Conservation (phyloP, 2,329 filamentous ascomycete species). For the Penicillium sp. region DNA sequence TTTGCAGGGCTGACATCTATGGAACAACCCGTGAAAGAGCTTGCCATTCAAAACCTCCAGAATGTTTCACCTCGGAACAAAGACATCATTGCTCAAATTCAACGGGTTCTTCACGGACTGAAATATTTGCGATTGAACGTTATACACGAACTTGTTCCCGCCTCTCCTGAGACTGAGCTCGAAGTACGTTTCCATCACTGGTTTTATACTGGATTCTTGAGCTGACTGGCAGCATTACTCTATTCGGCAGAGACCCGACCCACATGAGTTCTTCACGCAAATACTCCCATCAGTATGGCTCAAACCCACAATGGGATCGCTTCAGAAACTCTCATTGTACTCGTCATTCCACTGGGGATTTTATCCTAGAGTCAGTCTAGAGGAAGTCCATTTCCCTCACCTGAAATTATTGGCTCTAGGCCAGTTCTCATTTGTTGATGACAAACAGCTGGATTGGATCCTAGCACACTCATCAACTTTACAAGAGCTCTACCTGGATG, state of each 20-base stretch:
- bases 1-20: constrained; percentile 8
- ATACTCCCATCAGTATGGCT: constrained; percentile 8
- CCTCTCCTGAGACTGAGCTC: constrained; percentile 8
- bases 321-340: constrained; percentile 43
- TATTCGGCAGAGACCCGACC: background rate
- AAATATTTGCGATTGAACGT: constrained; percentile 7
- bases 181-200: constrained; percentile 5
- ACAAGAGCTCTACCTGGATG: constrained; percentile 44
- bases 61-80: constrained; percentile 6
- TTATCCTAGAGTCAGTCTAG: constrained; percentile 40
- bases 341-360: constrained; percentile 42
- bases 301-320: constrained; percentile 1
- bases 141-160: constrained; percentile 5
- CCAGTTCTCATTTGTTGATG: constrained; percentile 44
- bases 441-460: constrained; percentile 51
- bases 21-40: constrained; percentile 7
- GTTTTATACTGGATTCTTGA: background rate
- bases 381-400: constrained; percentile 35
- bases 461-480: constrained; percentile 40
- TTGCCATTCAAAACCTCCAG: constrained; percentile 13
- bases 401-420: constrained; percentile 44
- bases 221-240: background rate
- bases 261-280: constrained; percentile 3
- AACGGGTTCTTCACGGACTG: constrained; percentile 4
- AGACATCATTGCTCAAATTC: constrained; percentile 4